phyloP scores from a whole-genome alignment of 805 yeast genomes.

The Peterozyma xylosa region DNA sequence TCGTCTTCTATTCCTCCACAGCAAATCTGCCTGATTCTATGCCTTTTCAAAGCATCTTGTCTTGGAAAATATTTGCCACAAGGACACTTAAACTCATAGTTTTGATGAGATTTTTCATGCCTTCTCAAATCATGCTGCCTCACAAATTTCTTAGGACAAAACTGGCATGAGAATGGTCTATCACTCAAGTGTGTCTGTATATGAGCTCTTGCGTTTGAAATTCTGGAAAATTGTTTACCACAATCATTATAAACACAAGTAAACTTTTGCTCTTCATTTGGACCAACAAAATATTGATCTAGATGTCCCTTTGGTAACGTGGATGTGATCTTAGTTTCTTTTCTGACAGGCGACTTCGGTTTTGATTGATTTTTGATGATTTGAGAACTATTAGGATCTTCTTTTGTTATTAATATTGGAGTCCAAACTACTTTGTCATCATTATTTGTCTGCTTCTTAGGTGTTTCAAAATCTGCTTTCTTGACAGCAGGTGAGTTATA shows the following conservation, averaged over 20 bases:
- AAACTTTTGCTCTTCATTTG: slow-evolving; percentile 63
- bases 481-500: slow-evolving; percentile 16
- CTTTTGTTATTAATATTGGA: slow-evolving; percentile 24
- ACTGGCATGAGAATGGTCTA: slow-evolving; percentile 77
- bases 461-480: slow-evolving; percentile 1
- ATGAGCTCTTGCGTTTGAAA: slow-evolving; percentile 91
- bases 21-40: slow-evolving; percentile 73
- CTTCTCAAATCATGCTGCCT: slow-evolving; percentile 92
- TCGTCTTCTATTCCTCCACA: slow-evolving; percentile 53
- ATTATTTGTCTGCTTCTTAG: slow-evolving; percentile 8
- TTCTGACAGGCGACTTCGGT: slow-evolving; percentile 32
- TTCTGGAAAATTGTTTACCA: slow-evolving; percentile 75
- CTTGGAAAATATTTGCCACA: slow-evolving; percentile 95
- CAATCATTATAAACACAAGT: slow-evolving; percentile 73
- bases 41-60: slow-evolving; percentile 82
- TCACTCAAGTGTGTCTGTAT: slow-evolving; percentile 95
- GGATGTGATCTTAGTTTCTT: slow-evolving; percentile 47
- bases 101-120: slow-evolving; percentile 82
- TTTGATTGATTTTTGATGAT: slow-evolving; percentile 28
- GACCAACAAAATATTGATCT: slow-evolving; percentile 77
- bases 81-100: slow-evolving; percentile 64
- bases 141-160: slow-evolving; percentile 82
- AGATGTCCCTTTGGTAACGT: slow-evolving; percentile 85
- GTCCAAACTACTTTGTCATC: slow-evolving; percentile 24
- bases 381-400: slow-evolving; percentile 20